Conservation (phyloP, 257 asterid genomes). For the Lithospermum erythrorhizon region DNA sequence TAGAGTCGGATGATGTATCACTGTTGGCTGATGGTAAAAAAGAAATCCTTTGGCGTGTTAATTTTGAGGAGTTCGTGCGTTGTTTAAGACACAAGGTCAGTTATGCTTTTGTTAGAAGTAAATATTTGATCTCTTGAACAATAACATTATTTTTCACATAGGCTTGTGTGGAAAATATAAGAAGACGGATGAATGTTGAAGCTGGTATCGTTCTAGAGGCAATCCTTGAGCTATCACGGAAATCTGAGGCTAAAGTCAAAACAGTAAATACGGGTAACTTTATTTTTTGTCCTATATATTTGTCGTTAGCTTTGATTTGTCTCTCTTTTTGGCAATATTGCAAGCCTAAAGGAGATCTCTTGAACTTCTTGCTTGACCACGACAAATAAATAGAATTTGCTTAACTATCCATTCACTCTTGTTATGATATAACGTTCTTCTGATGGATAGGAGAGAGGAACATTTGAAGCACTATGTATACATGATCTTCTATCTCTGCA, state of each 20-base stretch:
- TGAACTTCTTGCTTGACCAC: neutral
- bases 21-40: conserved; percentile 21
- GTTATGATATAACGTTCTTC: neutral
- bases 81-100: conserved; percentile 64
- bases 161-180: conserved; percentile 65
- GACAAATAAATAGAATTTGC: neutral
- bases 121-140: neutral
- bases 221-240: conserved; percentile 42
- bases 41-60: conserved; percentile 88
- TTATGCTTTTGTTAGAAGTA: neutral
- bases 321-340: neutral
- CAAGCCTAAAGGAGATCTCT: neutral
- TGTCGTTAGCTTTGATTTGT: neutral
- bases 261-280: conserved; percentile 50
- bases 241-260: conserved; percentile 31
- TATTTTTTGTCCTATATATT: conserved; percentile 1
- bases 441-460: neutral
- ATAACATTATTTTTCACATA: conserved; percentile 11
- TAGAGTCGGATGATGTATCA: conserved; percentile 30
- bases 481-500: neutral
- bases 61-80: conserved; percentile 64
- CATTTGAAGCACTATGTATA: too few species aligned
- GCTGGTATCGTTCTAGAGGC: conserved; percentile 72
- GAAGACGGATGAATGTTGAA: conserved; percentile 37
- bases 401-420: neutral